These are phyloP conservation scores for Ormosia semicastrata DNA, from an alignment of 306 rosid genomes.

Conservation along the genomic window DNA sequence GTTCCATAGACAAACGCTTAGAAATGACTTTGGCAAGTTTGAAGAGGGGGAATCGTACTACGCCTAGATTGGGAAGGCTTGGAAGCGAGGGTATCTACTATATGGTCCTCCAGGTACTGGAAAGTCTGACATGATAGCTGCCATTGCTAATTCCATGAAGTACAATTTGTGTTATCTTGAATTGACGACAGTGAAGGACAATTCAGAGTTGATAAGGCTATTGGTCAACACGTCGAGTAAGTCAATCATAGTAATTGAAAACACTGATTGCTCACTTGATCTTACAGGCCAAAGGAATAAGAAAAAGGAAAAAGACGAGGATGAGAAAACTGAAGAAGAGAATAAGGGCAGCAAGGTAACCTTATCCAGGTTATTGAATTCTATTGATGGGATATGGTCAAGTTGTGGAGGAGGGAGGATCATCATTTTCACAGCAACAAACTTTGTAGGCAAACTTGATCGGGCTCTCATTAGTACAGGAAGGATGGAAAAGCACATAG, in stretches of 20 bases:
- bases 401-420: conserved; percentile 66
- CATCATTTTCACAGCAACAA: conserved; percentile 54
- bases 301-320: conserved; percentile 8
- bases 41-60: conserved; percentile 45
- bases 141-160: conserved; percentile 59
- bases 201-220: conserved; percentile 40
- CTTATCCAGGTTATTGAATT: conserved; percentile 58
- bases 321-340: conserved; percentile 26
- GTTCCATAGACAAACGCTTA: too few relatives aligned
- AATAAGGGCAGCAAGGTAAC: conserved; percentile 47
- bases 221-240: conserved; percentile 38
- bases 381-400: conserved; percentile 76
- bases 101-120: conserved; percentile 70
- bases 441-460: conserved; percentile 61
- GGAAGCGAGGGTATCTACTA: conserved; percentile 61
- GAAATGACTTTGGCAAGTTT: conserved; percentile 42
- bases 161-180: conserved; percentile 68
- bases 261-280: conserved; percentile 65
- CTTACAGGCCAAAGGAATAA: conserved; percentile 56
- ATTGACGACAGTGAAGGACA: conserved; percentile 48
- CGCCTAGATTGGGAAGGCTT: conserved; percentile 50
- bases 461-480: conserved; percentile 63
- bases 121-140: conserved; percentile 59
- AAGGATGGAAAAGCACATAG: conserved; percentile 69
- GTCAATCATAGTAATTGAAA: conserved; percentile 55